phyloP scores from a whole-genome alignment of 2,329 filamentous ascomycete genomes.

The Colletotrichum tabaci region DNA sequence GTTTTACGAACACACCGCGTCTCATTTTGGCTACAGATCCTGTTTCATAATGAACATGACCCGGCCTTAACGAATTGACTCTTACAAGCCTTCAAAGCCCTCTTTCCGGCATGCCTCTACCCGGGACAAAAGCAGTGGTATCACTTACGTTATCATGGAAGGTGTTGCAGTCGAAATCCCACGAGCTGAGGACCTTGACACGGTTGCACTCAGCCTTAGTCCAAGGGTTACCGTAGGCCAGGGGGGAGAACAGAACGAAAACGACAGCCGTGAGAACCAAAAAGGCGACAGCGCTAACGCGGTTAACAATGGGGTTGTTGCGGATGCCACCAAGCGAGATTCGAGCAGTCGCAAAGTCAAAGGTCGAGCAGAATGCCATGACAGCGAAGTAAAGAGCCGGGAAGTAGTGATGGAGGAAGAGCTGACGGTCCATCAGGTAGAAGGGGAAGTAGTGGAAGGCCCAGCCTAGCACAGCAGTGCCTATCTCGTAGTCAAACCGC shows the following conservation, averaged over 20 bases:
- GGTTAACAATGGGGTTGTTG: slow-evolving; percentile 81
- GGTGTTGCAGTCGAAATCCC: slow-evolving; percentile 99
- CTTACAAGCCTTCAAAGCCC: slow-evolving; percentile 26
- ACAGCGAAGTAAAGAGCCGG: slow-evolving; percentile 96
- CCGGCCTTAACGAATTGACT: neutral
- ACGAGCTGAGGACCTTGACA: slow-evolving; percentile 88
- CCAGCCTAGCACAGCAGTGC: slow-evolving; percentile 92
- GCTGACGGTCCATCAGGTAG: slow-evolving; percentile 96
- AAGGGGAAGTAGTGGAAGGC: slow-evolving; percentile 99
- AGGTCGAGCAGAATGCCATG: slow-evolving; percentile 88
- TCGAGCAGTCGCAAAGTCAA: slow-evolving; percentile 86
- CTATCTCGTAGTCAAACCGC: slow-evolving; percentile 97
- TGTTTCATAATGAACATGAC: neutral
- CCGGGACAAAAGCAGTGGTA: slow-evolving; percentile 52
- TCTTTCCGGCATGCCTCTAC: slow-evolving; percentile 52
- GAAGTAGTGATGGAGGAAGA: slow-evolving; percentile 99
- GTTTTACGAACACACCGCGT: slow-evolving; percentile 23
- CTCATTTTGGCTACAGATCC: slow-evolving; percentile 36
- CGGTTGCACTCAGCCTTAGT: slow-evolving; percentile 88
- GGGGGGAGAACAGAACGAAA: slow-evolving; percentile 88
- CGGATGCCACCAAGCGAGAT: slow-evolving; percentile 77
- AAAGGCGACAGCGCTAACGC: slow-evolving; percentile 80
- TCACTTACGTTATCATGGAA: slow-evolving; percentile 88
- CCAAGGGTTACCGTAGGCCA: slow-evolving; percentile 95
- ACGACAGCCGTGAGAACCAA: slow-evolving; percentile 80